A percentile compares a stretch with the other conserved stretches of the same genome.
These are phyloP conservation scores for Epichloe brachyelytri DNA, from an alignment of 2,329 filamentous ascomycete genomes.

Conservation along the genomic window DNA sequence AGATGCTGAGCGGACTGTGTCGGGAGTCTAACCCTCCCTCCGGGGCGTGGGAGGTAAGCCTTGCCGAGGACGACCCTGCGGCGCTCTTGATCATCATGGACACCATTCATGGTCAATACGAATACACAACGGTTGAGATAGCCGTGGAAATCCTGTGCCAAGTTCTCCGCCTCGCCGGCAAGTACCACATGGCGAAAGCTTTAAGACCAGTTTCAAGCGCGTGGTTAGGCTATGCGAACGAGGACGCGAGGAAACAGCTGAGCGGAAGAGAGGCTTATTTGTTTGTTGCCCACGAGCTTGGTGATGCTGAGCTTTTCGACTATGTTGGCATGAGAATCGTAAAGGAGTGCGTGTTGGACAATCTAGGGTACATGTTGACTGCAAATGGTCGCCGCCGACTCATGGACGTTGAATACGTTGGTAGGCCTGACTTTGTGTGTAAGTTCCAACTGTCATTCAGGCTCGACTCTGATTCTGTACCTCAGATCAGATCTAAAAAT, in stretches of 20 bases:
- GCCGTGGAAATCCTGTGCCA: not conserved
- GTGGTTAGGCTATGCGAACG: not conserved
- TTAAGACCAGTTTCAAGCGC: conserved; percentile 3
- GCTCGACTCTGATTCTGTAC: too few relatives aligned
- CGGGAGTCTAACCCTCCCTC: not conserved
- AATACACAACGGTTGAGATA: conserved; percentile 1
- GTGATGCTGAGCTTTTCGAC: not conserved
- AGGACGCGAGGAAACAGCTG: not conserved
- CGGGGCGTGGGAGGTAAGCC: conserved; percentile 1
- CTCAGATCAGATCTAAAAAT: too few relatives aligned
- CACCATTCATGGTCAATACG: not conserved
- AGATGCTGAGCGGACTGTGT: conserved; percentile 4
- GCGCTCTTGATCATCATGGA: conserved; percentile 3
- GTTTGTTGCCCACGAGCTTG: not conserved
- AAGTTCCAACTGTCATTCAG: not conserved
- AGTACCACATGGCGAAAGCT: conserved; percentile 9
- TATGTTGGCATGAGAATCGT: not conserved
- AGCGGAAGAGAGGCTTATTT: not conserved
- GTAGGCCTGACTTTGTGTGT: not conserved
- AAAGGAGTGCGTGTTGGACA: not conserved
- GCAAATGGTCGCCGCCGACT: not conserved
- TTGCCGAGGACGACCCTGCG: conserved; percentile 2
- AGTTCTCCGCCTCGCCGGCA: conserved; percentile 7
- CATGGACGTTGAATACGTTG: not conserved
- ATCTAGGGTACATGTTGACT: not conserved